Conservation (phyloP, 495 filamentous ascomycete genomes). For the Podospora conica region DNA sequence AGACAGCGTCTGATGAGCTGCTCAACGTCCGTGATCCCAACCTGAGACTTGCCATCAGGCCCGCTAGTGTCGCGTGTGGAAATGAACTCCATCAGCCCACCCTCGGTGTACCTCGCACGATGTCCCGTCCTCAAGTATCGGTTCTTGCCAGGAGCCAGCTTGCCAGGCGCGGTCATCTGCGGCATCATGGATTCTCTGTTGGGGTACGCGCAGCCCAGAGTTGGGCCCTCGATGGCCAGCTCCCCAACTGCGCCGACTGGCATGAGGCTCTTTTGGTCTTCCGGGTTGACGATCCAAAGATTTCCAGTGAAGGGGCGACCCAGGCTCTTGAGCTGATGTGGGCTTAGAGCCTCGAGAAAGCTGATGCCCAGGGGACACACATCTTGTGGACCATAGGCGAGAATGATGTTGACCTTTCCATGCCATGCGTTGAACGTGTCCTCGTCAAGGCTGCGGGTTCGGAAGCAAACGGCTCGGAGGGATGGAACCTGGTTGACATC, state of each 20-base stretch:
- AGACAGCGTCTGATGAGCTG: conserved; percentile 39
- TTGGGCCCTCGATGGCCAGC: conserved; percentile 42
- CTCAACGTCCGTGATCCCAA: conserved; percentile 38
- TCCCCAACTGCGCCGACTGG: conserved; percentile 44
- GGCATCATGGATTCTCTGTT: conserved; percentile 27
- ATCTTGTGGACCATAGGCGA: conserved; percentile 42
- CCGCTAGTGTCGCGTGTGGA: conserved; percentile 26
- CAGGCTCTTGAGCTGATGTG: conserved; percentile 34
- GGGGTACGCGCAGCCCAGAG: conserved; percentile 32
- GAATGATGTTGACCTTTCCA: conserved; percentile 37
- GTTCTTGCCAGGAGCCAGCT: conserved; percentile 9
- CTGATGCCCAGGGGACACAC: conserved; percentile 42
- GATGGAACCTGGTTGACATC: conserved; percentile 32
- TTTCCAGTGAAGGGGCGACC: conserved; percentile 39
- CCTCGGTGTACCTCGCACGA: conserved; percentile 38
- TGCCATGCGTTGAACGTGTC: conserved; percentile 40
- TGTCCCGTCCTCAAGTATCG: conserved; percentile 41
- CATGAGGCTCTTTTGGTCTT: conserved; percentile 42
- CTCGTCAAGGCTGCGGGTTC: conserved; percentile 36
- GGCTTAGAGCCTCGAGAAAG: conserved; percentile 34
- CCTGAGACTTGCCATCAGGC: conserved; percentile 22
- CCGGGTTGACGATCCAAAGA: conserved; percentile 42
- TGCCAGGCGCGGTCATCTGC: conserved; percentile 21
- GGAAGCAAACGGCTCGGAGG: conserved; percentile 41
- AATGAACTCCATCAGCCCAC: conserved; percentile 41